Conservation (phyloP, 2,329 filamentous ascomycete genomes). For the Lasiodiplodia sp. region DNA sequence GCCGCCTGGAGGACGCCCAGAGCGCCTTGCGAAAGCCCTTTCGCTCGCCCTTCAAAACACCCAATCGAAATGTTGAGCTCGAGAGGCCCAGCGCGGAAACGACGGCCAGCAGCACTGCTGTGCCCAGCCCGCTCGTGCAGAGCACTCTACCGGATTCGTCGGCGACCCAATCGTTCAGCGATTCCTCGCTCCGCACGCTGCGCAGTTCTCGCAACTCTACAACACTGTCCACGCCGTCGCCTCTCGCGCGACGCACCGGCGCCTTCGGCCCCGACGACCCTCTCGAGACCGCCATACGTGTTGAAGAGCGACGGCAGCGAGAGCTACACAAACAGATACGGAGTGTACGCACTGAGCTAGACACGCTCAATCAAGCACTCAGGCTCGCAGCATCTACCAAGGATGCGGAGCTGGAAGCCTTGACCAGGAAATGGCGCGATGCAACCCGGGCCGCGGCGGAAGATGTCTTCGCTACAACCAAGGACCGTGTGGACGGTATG, state of each 20-base stretch:
- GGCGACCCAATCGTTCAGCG: slow-evolving; percentile 28
- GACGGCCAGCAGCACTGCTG: slow-evolving; percentile 16
- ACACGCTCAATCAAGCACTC: slow-evolving; percentile 54
- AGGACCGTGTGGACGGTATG: slow-evolving; percentile 68
- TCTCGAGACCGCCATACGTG: slow-evolving; percentile 7
- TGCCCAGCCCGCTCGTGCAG: slow-evolving; percentile 20
- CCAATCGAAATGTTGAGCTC: slow-evolving; percentile 11
- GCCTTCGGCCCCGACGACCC: slow-evolving; percentile 17
- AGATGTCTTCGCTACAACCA: slow-evolving; percentile 68
- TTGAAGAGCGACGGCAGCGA: slow-evolving; percentile 22
- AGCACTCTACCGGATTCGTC: slow-evolving; percentile 18
- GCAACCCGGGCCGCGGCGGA: slow-evolving; percentile 71
- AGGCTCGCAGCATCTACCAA: slow-evolving; percentile 43
- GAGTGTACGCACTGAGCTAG: slow-evolving; percentile 46
- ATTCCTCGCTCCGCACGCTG: slow-evolving; percentile 40
- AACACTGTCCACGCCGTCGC: slow-evolving; percentile 30
- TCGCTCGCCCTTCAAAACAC: slow-evolving; percentile 70
- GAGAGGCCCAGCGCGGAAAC: slow-evolving; percentile 12
- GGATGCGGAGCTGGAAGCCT: slow-evolving; percentile 62
- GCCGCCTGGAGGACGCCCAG: slow-evolving; percentile 65
- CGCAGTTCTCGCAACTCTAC: slow-evolving; percentile 18
- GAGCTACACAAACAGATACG: slow-evolving; percentile 30
- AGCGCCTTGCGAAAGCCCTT: slow-evolving; percentile 73
- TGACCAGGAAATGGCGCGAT: slow-evolving; percentile 68
- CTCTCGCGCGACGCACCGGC: slow-evolving; percentile 16